Percentiles rank a stretch among this genome's conserved stretches.
Evolutionary conservation across 2,329 filamentous ascomycete species (phyloP).

Genomic region (Diaporthe velutina): DNA sequence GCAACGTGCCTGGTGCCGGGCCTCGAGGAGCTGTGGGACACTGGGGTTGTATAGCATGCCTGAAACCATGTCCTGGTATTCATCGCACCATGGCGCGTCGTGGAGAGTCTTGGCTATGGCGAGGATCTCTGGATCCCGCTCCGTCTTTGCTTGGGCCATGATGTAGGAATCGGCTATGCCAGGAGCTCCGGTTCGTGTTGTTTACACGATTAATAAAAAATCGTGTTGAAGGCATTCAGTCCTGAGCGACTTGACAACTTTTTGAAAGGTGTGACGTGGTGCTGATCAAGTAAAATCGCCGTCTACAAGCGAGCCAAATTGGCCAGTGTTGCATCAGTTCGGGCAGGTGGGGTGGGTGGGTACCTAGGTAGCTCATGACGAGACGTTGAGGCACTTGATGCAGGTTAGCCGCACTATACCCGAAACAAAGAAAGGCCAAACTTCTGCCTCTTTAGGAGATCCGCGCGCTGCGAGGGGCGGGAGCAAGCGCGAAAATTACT

Average conservation of each 20-base stretch:
- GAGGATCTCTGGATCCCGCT: conserved; percentile 1
- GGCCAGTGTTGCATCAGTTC: background rate
- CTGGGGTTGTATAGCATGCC: conserved; percentile 70
- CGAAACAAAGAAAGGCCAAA: background rate
- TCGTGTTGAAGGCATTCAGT: background rate
- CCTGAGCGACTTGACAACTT: background rate
- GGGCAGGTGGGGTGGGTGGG: background rate
- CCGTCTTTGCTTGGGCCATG: conserved; percentile 11
- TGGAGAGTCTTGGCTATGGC: conserved; percentile 48
- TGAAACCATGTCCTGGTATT: conserved; percentile 75
- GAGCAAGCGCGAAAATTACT: background rate
- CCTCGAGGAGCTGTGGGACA: conserved; percentile 59
- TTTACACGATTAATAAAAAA: background rate
- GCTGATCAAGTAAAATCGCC: background rate
- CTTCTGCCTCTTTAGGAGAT: conserved; percentile 1
- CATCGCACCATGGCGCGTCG: conserved; percentile 68
- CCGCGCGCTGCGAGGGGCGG: background rate
- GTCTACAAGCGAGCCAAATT: background rate
- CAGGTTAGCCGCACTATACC: background rate
- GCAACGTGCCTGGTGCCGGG: conserved; percentile 65
- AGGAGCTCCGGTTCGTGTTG: background rate
- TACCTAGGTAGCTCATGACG: background rate
- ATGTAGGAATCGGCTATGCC: background rate
- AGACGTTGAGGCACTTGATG: background rate
- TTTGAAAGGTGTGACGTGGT: background rate